Evolutionary conservation across 345 rosid genomes (phyloP).

Genomic region (Linum usitatissimum): DNA sequence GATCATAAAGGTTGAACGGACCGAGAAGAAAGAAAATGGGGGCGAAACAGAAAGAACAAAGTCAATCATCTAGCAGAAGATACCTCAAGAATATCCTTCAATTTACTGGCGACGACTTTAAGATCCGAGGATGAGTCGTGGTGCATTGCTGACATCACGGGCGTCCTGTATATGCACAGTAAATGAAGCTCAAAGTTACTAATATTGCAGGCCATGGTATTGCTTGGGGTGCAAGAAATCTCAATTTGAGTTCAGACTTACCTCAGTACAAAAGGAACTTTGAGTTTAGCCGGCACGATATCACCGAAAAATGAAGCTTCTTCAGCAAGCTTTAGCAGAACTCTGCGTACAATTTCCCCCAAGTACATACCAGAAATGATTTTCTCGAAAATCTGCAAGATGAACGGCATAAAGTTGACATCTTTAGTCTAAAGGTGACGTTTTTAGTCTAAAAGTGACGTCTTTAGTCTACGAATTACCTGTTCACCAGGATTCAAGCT

Average conservation of each 20-base stretch:
- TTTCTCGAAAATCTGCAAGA: conserved; percentile 75
- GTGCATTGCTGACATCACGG: conserved; percentile 73
- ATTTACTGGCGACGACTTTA: conserved; percentile 46
- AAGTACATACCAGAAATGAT: conserved; percentile 90
- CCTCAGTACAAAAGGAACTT: conserved; percentile 56
- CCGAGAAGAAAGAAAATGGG: too few relatives aligned
- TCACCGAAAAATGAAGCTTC: conserved; percentile 86
- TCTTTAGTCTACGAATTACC: conserved; percentile 23
- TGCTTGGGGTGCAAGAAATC: too few relatives aligned
- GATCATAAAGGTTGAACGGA: neutral
- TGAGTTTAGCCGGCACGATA: conserved; percentile 56
- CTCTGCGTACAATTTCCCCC: conserved; percentile 89
- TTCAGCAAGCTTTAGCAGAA: conserved; percentile 69
- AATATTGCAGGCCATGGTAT: too few relatives aligned
- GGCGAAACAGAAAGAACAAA: too few relatives aligned
- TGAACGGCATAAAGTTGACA: neutral
- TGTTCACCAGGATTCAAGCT: conserved; percentile 94
- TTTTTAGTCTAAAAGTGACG: neutral
- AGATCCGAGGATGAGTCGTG: conserved; percentile 60
- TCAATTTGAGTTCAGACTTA: conserved; percentile 7
- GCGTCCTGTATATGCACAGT: conserved; percentile 42
- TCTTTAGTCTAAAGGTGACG: neutral
- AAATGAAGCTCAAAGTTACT: neutral
- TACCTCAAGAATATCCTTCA: conserved; percentile 59
- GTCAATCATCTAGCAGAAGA: conserved; percentile 1